Conservation (phyloP, 2,329 filamentous ascomycete species). For the Cordyceps cicadae region DNA sequence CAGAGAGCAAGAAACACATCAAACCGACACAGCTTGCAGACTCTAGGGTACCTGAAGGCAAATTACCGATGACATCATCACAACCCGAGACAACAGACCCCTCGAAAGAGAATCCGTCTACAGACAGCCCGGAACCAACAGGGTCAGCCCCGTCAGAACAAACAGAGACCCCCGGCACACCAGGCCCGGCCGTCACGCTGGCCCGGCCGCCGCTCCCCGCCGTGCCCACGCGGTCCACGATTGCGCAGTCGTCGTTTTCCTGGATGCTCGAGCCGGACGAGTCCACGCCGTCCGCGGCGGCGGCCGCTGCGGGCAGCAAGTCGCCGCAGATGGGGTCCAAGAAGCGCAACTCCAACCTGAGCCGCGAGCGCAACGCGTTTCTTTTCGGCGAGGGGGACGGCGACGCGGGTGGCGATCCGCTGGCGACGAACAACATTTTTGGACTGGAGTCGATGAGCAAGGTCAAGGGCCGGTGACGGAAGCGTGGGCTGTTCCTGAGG, state of each 20-base stretch:
- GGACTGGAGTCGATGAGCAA: conserved; percentile 42
- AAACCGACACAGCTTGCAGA: not conserved
- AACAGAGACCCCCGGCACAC: not conserved
- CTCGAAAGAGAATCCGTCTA: not conserved
- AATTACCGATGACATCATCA: not conserved
- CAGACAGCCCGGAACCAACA: not conserved
- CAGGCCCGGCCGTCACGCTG: conserved; percentile 18
- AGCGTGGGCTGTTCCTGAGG: not conserved
- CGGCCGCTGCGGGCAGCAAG: conserved; percentile 17
- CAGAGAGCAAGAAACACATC: not conserved
- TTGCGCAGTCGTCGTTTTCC: conserved; percentile 68
- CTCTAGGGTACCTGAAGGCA: not conserved
- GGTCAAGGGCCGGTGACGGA: conserved; percentile 15
- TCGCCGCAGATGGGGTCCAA: conserved; percentile 27
- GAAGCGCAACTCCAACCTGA: conserved; percentile 35
- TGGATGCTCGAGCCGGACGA: conserved; percentile 64
- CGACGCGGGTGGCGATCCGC: conserved; percentile 21
- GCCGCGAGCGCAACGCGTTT: conserved; percentile 49
- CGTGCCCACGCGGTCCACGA: conserved; percentile 53
- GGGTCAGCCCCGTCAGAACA: not conserved
- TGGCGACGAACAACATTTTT: conserved; percentile 44
- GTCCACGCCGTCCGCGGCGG: conserved; percentile 18
- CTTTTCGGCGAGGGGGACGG: conserved; percentile 45
- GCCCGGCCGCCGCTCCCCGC: conserved; percentile 19
- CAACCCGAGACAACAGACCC: not conserved